phyloP scores from a whole-genome alignment of 441 rosid species.

The Croton laevigatus region DNA sequence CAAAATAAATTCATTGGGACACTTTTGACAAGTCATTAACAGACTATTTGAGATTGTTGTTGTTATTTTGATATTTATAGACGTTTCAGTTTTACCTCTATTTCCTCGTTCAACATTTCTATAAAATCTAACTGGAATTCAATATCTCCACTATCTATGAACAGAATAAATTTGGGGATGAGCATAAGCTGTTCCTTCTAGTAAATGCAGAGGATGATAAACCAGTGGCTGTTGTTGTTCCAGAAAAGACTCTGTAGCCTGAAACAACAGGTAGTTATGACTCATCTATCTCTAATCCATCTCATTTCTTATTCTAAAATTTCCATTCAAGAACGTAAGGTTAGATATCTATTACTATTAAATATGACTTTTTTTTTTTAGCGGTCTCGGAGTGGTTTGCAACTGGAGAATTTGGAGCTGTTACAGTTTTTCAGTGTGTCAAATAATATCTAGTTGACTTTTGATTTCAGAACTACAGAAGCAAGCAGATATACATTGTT shows the following conservation, averaged over 20 bases:
- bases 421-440: constrained; percentile 76
- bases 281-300: constrained; percentile 2
- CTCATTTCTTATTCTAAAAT: constrained; percentile 11
- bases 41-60: too few relatives aligned
- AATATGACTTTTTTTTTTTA: constrained; percentile 30
- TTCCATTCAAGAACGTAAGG: constrained; percentile 1
- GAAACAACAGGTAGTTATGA: constrained; percentile 61
- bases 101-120: neutral
- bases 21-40: too few relatives aligned
- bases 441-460: too few relatives aligned
- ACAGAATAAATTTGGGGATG: constrained; percentile 80
- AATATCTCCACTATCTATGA: constrained; percentile 22
- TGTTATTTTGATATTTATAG: too few relatives aligned
- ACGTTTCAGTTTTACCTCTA: constrained; percentile 8
- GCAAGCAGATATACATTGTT: too few relatives aligned
- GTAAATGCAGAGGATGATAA: constrained; percentile 91
- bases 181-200: constrained; percentile 81
- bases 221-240: constrained; percentile 96
- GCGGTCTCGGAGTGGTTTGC: constrained; percentile 98
- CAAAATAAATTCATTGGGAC: too few relatives aligned
- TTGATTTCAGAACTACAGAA: too few relatives aligned
- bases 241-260: constrained; percentile 71
- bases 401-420: constrained; percentile 86
- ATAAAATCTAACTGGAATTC: constrained; percentile 11
- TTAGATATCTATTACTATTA: neutral